A percentile compares a stretch with the other conserved stretches of the same genome.
Evolutionary conservation across 495 filamentous ascomycete species (phyloP).

Genomic region (Coniosporium apollinis): DNA sequence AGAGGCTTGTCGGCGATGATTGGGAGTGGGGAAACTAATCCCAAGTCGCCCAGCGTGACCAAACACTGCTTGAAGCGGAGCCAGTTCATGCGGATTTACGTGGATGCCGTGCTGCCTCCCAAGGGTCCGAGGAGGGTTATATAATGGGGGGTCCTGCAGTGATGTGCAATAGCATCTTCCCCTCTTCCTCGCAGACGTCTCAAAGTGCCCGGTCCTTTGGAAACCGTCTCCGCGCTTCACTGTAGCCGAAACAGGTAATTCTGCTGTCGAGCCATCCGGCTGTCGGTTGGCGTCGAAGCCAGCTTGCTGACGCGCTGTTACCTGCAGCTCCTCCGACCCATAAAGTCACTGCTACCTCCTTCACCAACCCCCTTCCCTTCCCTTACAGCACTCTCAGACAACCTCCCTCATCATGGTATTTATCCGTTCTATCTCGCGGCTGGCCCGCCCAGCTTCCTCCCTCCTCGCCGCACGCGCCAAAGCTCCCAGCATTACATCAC

Average conservation of each 20-base stretch:
- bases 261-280: neutral
- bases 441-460: conserved; percentile 41
- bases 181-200: too few species aligned
- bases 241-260: neutral
- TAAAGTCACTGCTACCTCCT: neutral
- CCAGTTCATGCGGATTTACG: too few species aligned
- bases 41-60: too few species aligned
- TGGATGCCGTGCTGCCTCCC: too few species aligned
- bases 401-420: conserved; percentile 48
- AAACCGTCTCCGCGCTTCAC: neutral
- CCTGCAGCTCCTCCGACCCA: neutral
- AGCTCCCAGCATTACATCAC: conserved; percentile 19
- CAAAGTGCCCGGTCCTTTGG: neutral
- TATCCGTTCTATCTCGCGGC: conserved; percentile 40
- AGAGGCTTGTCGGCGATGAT: too few species aligned
- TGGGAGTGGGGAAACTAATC: too few species aligned
- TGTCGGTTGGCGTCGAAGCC: neutral
- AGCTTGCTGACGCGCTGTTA: neutral
- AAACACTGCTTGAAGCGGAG: too few species aligned
- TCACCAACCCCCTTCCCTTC: neutral
- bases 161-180: too few species aligned
- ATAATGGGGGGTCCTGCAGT: too few species aligned
- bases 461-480: conserved; percentile 29
- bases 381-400: conserved; percentile 5
- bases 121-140: too few species aligned